Evolutionary conservation across 371 early-diverging fungal species (phyloP), one percentile per base, ranked within the genome.

Genomic region (Mortierella sp.): DNA sequence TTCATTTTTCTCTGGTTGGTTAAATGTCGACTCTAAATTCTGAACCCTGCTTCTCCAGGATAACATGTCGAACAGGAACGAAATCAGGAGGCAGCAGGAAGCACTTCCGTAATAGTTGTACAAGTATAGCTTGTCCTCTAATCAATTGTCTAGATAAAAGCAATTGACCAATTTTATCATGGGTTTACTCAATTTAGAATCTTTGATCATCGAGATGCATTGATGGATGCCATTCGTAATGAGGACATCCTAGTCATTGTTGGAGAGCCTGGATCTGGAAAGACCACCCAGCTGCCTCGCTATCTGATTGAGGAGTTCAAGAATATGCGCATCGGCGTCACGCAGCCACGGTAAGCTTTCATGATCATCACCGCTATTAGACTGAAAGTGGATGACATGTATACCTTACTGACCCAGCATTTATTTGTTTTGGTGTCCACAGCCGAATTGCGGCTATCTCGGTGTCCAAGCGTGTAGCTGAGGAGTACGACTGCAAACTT

Each of bases 181-280:
- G 35, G 18, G 12, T 22, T 39, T 16, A 18, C 11, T 47, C 26
- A 40, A 22, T 39, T 66, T 69, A 81, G 81, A 24, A 81, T 81
- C n/a, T 99, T 96, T 89, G 95, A 96, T 8, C 97, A 97, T 20
- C 92, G 97, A 60, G 94, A 96, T 83, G 94, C 95, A 43, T 85
- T 99, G 12, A 74, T 98, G 60, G 87, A 89, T 24, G 93, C 96
- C 5, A 96, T 99, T 26, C 87, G 95, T 37, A 97, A 98, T 64
- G 96, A 98, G 77, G 58, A 74, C 28, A 68, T 97, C 20, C 91
- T 97, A 0, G 89, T 99, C 37, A 92, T 99, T 62, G 94, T 98
- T 37, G 99, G 99, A 75, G 98, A 98, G 81, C 99, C 99, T 9
- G 99, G 99, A 43, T 96, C 97, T 2, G 99, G 99, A 59, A 99